Evolutionary conservation across 192 early-diverging fungal species (phyloP).

Genomic region (Podila epicladia): DNA sequence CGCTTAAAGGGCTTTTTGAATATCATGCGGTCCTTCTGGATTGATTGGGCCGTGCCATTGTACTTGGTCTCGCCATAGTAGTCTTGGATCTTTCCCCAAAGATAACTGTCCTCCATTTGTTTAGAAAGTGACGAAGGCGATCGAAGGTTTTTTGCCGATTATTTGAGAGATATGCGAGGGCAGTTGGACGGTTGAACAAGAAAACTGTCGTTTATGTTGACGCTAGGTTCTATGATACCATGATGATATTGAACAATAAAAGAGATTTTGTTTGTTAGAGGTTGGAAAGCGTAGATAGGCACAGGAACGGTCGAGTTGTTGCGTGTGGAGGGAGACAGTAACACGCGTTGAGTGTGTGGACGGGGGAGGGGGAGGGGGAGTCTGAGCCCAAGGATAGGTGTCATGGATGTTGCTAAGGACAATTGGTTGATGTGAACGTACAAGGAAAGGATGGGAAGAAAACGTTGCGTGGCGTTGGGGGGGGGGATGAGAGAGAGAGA

Average conservation of each 20-base stretch:
- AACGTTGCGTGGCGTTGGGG: background rate
- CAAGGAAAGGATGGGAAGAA: background rate
- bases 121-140: background rate
- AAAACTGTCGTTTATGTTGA: too few species aligned
- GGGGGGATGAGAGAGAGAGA: background rate
- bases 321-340: background rate
- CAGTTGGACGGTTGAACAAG: too few species aligned
- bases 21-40: slow-evolving; percentile 45
- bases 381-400: too few species aligned
- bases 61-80: slow-evolving; percentile 54
- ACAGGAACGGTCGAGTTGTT: background rate
- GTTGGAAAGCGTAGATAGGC: background rate
- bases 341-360: too few species aligned
- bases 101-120: slow-evolving; percentile 39
- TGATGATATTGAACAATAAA: background rate
- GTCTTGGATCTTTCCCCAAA: slow-evolving; percentile 32
- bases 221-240: background rate
- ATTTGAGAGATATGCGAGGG: background rate
- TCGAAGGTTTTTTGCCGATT: background rate
- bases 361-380: too few species aligned
- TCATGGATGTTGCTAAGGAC: background rate
- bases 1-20: slow-evolving; percentile 55
- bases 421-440: background rate
- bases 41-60: slow-evolving; percentile 23
- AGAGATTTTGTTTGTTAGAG: background rate